phyloP scores from a whole-genome alignment of 2,329 filamentous ascomycete species.

The Phoma sp. region DNA sequence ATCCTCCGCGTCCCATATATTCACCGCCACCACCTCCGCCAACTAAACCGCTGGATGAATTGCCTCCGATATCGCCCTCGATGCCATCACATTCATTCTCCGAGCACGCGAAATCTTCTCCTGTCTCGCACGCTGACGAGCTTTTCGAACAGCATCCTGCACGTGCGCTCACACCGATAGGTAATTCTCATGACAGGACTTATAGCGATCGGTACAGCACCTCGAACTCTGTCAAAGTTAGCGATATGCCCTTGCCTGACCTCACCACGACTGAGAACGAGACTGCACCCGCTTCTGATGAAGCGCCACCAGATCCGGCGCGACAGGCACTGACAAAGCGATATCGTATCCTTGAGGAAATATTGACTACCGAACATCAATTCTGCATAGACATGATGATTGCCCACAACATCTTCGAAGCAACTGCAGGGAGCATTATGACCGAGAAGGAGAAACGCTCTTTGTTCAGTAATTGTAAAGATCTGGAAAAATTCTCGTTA shows the following conservation, averaged over 20 bases:
- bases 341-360: constrained; percentile 84
- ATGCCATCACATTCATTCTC: constrained; percentile 7
- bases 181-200: constrained; percentile 24
- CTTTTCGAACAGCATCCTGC: constrained; percentile 32
- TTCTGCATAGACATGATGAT: constrained; percentile 97
- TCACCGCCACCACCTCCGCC: constrained; percentile 55
- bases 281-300: constrained; percentile 14
- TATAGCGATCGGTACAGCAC: constrained; percentile 29
- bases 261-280: constrained; percentile 4
- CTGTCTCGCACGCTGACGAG: constrained; percentile 18
- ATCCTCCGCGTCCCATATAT: constrained; percentile 52
- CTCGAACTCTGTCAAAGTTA: constrained; percentile 22
- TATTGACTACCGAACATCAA: constrained; percentile 89
- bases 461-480: constrained; percentile 90
- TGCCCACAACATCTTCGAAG: constrained; percentile 96
- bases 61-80: constrained; percentile 20
- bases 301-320: constrained; percentile 29
- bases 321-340: constrained; percentile 69
- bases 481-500: constrained; percentile 82
- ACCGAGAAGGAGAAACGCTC: constrained; percentile 84
- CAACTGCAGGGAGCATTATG: constrained; percentile 81
- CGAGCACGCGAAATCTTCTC: constrained; percentile 7
- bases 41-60: constrained; percentile 12
- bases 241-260: constrained; percentile 11
- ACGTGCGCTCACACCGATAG: constrained; percentile 29